Evolutionary conservation across 108 stramenopile genomes (phyloP).

Genomic region (Fragilaria radians): DNA sequence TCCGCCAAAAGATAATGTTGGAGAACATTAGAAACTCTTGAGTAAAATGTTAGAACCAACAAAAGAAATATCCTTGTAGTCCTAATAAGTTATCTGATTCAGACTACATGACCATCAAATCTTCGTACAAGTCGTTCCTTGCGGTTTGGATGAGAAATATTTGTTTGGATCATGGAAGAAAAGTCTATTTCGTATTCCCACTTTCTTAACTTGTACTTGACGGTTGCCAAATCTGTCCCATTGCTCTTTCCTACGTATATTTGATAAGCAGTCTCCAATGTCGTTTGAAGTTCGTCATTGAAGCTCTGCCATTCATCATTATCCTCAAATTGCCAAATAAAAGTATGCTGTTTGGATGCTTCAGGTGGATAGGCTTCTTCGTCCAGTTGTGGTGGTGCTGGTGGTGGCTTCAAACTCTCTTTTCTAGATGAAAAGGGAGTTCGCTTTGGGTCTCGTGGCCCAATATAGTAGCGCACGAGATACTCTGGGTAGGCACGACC

Average conservation of each 20-base stretch:
- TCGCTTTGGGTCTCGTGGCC: background rate
- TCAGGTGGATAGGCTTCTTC: too few species aligned
- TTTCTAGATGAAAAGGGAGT: background rate
- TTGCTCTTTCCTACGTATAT: background rate
- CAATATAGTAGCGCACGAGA: background rate
- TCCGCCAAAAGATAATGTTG: too few species aligned
- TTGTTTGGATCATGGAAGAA: background rate
- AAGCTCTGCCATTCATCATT: background rate
- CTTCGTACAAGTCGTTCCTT: background rate
- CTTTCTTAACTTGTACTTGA: background rate
- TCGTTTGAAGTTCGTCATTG: background rate
- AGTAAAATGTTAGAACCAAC: too few species aligned
- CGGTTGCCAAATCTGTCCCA: background rate
- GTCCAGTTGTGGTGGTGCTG: background rate
- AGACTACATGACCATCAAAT: background rate
- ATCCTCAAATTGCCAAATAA: background rate
- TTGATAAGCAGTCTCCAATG: background rate
- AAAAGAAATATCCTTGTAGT: too few species aligned
- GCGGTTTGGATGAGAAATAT: background rate
- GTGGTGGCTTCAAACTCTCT: background rate
- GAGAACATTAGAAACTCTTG: too few species aligned
- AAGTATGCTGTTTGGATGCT: background rate
- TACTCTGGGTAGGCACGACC: conserved; percentile 10
- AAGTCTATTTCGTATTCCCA: conserved; percentile 7
- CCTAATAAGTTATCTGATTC: too few species aligned